These are phyloP conservation scores for Rhynchosporium secalis DNA, from an alignment of 2,329 filamentous ascomycete genomes.

Conservation along the genomic window DNA sequence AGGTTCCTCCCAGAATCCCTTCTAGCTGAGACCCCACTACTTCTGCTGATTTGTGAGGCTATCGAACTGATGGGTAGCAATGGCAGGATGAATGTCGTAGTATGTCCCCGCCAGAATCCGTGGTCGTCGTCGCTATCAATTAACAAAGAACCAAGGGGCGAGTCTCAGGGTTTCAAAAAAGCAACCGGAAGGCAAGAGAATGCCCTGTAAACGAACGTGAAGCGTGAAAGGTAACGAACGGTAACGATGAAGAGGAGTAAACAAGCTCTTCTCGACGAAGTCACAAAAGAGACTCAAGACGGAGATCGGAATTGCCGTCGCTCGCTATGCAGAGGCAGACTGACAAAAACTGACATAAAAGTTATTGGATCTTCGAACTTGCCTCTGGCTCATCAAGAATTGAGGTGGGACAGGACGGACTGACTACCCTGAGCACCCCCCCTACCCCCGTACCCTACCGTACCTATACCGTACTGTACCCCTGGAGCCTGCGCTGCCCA, in stretches of 20 bases:
- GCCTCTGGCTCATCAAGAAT: conserved; percentile 13
- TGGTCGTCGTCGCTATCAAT: not conserved
- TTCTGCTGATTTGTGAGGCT: conserved; percentile 7
- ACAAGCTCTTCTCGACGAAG: not conserved
- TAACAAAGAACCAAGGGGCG: conserved; percentile 9
- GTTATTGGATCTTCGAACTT: conserved; percentile 1
- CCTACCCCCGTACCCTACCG: conserved; percentile 1
- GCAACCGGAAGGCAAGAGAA: conserved; percentile 13
- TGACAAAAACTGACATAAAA: not conserved
- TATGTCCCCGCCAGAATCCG: not conserved
- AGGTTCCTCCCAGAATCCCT: conserved; percentile 26
- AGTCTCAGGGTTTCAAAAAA: conserved; percentile 4
- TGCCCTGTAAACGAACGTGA: conserved; percentile 13
- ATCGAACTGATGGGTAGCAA: conserved; percentile 7
- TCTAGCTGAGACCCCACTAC: conserved; percentile 11
- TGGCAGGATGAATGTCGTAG: conserved; percentile 1
- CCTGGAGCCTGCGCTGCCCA: not conserved
- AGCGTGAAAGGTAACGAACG: conserved; percentile 7
- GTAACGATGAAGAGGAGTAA: conserved; percentile 5
- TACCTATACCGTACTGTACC: conserved; percentile 7
- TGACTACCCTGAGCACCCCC: not conserved
- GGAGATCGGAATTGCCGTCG: not conserved
- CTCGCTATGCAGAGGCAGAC: not conserved
- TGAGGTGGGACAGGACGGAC: not conserved
- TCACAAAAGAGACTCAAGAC: not conserved